A percentile compares a stretch with the other conserved stretches of the same genome.
Evolutionary conservation across 139 green algal genomes (phyloP).

Genomic region (Klebsormidium nitens): DNA sequence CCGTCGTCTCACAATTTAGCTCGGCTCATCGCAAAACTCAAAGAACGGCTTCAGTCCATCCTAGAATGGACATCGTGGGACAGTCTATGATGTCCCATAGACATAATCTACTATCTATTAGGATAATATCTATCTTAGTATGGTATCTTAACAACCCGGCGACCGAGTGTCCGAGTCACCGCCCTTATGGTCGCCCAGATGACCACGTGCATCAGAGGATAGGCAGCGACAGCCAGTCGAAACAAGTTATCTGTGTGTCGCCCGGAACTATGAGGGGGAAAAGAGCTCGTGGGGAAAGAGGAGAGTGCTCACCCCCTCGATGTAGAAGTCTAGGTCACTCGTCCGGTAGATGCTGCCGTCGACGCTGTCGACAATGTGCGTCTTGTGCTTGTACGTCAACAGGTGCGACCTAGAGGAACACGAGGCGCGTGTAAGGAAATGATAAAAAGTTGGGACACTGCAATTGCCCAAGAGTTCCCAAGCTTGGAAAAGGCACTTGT

Average conservation of each 20-base stretch:
- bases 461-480: no score
- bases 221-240: neutral
- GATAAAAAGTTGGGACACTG: neutral
- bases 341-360: slow-evolving; percentile 23
- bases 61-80: no score
- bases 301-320: slow-evolving; percentile 46
- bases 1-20: no score
- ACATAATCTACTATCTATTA: no score
- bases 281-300: neutral
- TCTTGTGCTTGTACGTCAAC: slow-evolving; percentile 34
- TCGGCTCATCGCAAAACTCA: no score
- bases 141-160: neutral
- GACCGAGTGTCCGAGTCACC: neutral
- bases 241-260: neutral
- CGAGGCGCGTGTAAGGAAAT: neutral
- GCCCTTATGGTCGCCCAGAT: neutral
- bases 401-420: slow-evolving; percentile 30
- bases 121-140: neutral
- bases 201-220: neutral
- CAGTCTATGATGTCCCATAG: no score
- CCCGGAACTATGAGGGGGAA: neutral
- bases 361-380: neutral
- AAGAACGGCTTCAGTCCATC: no score
- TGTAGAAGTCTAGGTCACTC: slow-evolving; percentile 73
- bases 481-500: no score